A percentile compares a stretch with the other conserved stretches of the same genome.
Conservation (phyloP, 129 eudicot genomes). For the Rutidosis leptorrhynchoides region DNA sequence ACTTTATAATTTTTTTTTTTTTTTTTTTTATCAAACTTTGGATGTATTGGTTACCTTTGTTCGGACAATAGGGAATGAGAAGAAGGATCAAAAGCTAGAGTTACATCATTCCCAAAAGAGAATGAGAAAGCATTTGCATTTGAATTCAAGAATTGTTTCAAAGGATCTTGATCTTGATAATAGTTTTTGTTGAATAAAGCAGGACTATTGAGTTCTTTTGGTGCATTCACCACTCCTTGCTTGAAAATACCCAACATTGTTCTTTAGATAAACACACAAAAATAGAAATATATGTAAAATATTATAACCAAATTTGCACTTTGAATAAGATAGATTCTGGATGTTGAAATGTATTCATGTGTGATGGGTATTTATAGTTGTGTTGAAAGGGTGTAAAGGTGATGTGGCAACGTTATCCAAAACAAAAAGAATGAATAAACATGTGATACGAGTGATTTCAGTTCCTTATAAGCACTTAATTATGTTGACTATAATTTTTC, state of each 20-base stretch:
- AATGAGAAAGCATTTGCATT: conserved; percentile 56
- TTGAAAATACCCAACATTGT: conserved; percentile 80
- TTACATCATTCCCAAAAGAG: conserved; percentile 50
- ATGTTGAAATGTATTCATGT: conserved; percentile 3
- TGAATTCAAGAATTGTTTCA: conserved; percentile 50
- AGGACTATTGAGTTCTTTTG: conserved; percentile 73
- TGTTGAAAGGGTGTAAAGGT: neutral
- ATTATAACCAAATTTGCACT: neutral
- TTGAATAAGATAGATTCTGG: neutral
- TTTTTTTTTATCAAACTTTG: no score
- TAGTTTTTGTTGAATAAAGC: conserved; percentile 17
- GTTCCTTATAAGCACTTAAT: neutral
- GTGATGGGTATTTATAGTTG: conserved; percentile 19
- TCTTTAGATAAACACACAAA: neutral
- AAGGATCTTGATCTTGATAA: conserved; percentile 31
- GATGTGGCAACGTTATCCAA: conserved; percentile 31
- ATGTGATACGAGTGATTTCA: neutral
- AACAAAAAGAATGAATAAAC: conserved; percentile 11
- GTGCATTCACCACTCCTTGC: conserved; percentile 68
- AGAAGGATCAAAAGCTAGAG: conserved; percentile 58
- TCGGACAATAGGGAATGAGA: conserved; percentile 33
- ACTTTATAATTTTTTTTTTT: no score
- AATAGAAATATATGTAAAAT: neutral
- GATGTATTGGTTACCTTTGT: conserved; percentile 75
- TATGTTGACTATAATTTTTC: neutral